Base-by-base conservation (phyloP, 495 filamentous ascomycete genomes). In the Xylaria bambusicola region DNA sequence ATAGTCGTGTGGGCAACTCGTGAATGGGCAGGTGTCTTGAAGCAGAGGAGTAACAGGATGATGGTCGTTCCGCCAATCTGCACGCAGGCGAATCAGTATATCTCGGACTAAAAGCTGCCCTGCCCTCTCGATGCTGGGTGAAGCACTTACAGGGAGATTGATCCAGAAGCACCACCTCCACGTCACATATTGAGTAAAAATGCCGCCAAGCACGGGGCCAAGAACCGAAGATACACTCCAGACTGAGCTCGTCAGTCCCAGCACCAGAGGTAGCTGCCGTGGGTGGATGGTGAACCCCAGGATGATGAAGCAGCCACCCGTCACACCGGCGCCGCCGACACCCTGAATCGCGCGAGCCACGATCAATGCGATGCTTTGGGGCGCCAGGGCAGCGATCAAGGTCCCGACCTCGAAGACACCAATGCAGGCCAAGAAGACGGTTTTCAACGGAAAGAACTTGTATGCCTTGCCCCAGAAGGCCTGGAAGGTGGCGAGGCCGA, bases 161-260 rank as follows among this genome's bases (percentile, higher is more conserved):
- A 77, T 65, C 44, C 73, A 77, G 54, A 78, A 77, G 47, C 53
- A 78, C 73, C 73, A 78, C 24, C 73, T 62, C 75, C 75, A 78
- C 23, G 65, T 61, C 3, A 61, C 12, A 1, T 62, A 21, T 77
- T 69, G 17, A 0, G 78, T 80, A 49, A 84, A 80, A 6, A 67
- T 76, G 2, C 80, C 80, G 6, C 81, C 81, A 1, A 84, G 52
- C 1, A 75, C 47, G 13, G 74, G 73, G 1, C 73, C 50, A 9
- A 12, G 33, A 10, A 52, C 35, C 13, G 33, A 40, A 1, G 56
- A 56, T 13, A 64, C 63, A 10, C 52, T 47, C 44, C 50, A 60
- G 0, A 58, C 51, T 3, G 52, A 51, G 7, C 51, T 52, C 1
- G 61, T 53, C 2, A 36, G n/a, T 17, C 62, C 42, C 9, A 52